These are phyloP conservation scores for Penicillium ochrochloron DNA, from an alignment of 495 filamentous ascomycete species.

Conservation along the genomic window DNA sequence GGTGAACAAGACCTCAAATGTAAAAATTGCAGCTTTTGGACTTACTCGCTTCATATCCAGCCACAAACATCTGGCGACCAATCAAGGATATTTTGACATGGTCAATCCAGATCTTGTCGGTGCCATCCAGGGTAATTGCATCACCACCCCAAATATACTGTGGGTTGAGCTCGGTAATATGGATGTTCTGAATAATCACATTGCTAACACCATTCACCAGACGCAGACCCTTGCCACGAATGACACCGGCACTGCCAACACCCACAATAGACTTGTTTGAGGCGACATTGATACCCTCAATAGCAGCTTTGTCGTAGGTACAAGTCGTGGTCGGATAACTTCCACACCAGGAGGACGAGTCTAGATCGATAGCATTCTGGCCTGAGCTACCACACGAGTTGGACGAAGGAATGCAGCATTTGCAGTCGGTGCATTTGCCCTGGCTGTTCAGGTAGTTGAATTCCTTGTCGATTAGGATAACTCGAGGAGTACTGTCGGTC, in stretches of 20 bases:
- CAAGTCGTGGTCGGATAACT: constrained; percentile 33
- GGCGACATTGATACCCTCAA: constrained; percentile 38
- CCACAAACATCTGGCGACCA: constrained; percentile 38
- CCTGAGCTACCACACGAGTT: constrained; percentile 33
- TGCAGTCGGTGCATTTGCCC: constrained; percentile 44
- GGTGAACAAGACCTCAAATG: background rate
- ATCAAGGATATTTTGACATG: constrained; percentile 42
- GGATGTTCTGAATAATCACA: constrained; percentile 52
- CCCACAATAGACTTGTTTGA: constrained; percentile 48
- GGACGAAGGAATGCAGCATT: constrained; percentile 36
- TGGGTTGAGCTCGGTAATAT: constrained; percentile 49
- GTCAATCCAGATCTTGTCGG: constrained; percentile 44
- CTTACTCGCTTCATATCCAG: constrained; percentile 33
- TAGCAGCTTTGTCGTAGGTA: constrained; percentile 44
- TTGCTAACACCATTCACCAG: constrained; percentile 44
- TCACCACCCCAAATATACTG: constrained; percentile 50
- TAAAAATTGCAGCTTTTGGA: background rate
- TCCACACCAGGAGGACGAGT: constrained; percentile 38
- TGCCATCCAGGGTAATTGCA: constrained; percentile 41
- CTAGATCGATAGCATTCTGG: constrained; percentile 37
- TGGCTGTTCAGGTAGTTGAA: constrained; percentile 52
- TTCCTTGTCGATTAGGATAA: constrained; percentile 53
- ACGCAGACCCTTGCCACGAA: constrained; percentile 46
- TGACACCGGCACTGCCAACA: constrained; percentile 40
- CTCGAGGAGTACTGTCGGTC: constrained; percentile 47